phyloP scores from a whole-genome alignment of 345 rosid genomes.

The Aegle marmelos region DNA sequence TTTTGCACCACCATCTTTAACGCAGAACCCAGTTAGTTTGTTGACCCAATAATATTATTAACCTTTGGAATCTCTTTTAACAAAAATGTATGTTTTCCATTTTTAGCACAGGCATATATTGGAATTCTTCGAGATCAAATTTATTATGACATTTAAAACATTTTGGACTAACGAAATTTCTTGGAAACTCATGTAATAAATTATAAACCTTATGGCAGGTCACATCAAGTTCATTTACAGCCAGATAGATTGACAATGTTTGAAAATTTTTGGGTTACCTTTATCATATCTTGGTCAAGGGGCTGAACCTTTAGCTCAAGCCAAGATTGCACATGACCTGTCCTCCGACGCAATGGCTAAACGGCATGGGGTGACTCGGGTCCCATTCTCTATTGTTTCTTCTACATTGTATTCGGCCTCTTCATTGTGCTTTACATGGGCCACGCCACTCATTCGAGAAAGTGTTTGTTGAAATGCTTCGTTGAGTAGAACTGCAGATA shows the following conservation, averaged over 20 bases:
- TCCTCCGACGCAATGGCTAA: not conserved
- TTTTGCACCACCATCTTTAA: not conserved
- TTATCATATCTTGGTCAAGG: constrained; percentile 19
- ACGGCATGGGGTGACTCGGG: constrained; percentile 32
- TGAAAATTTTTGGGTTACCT: not conserved
- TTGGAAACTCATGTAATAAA: too few species aligned
- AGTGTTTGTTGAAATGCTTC: not conserved
- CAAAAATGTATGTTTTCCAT: too few species aligned
- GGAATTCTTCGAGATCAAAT: too few species aligned
- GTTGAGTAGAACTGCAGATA: not conserved
- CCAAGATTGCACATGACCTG: constrained; percentile 32
- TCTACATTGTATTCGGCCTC: constrained; percentile 31
- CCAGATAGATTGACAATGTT: not conserved
- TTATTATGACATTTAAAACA: too few species aligned
- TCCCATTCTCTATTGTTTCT: constrained; percentile 23
- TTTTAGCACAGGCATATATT: too few species aligned
- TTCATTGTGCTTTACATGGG: not conserved
- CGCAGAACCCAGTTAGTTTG: not conserved
- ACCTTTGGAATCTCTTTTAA: too few species aligned
- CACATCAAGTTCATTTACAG: not conserved
- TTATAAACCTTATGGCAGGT: not conserved
- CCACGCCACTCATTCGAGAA: not conserved
- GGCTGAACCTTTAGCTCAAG: not conserved
- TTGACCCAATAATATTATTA: too few species aligned
- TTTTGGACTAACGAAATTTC: too few species aligned